Evolutionary conservation across 2,329 filamentous ascomycete species (phyloP), one percentile per base, ranked within the genome.

Genomic region (Aspergillus candidus): DNA sequence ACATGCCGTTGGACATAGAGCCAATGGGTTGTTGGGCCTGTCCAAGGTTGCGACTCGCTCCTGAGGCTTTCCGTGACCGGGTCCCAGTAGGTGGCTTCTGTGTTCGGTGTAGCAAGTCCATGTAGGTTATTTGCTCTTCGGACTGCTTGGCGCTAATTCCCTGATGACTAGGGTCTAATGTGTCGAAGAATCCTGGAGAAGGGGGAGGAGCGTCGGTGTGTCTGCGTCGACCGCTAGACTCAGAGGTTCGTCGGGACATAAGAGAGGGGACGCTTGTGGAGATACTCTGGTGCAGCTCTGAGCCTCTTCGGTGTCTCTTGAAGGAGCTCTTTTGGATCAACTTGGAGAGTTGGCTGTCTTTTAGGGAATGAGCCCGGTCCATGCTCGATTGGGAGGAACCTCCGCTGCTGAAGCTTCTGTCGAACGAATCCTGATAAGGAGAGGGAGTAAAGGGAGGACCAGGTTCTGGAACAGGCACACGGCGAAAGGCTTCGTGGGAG

Each of bases 191-290:
- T 3, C 52, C 54, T 4, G 57, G 50, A 6, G 61, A 61, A 4
- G 65, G 63, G n/a, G 58, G 55, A 13, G 66, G 65, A 18, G 66
- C 67, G 41, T 69, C 67, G 11, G 67, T 70, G 51, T 70, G 67
- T 41, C 67, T 58, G 48, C 67, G 60, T 43, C 57, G 61, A 34
- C 50, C 40, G 27, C 53, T 37, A 13, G 56, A 50, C 27, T 48
- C 41, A 7, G 57, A 51, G 18, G 51, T 46, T 32, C 46, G 54
- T 29, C 54, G 49, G 34, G 54, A 44, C 34, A 53, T 43, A 30
- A 48, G 58, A 10, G 49, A 49, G 5, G 53, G 53, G 4, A 58
- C 51, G 38, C 47, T 58, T 6, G 53, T 60, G 22, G 63, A 63
- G 35, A 61, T 61, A 34, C 58, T 65, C 38, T 53, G 59, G 35